A percentile compares a stretch with the other conserved stretches of the same genome.
These are phyloP conservation scores for Tricladium varicosporioides DNA, from an alignment of 2,329 filamentous ascomycete genomes.

Conservation along the genomic window DNA sequence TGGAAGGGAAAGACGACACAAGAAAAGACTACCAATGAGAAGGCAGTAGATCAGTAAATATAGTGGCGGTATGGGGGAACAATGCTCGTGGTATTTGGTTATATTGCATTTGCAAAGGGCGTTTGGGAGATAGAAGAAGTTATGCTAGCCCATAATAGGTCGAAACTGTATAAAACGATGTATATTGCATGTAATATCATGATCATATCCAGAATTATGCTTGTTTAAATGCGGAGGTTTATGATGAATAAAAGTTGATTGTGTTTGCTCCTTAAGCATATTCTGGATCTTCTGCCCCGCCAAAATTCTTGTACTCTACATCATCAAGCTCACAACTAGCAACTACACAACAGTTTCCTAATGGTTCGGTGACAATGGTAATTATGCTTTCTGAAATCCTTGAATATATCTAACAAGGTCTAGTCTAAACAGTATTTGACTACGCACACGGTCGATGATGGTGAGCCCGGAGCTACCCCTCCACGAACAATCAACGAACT, in stretches of 20 bases:
- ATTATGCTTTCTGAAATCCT: neutral
- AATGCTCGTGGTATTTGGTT: slow-evolving; percentile 5
- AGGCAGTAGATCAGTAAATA: slow-evolving; percentile 14
- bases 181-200: slow-evolving; percentile 14
- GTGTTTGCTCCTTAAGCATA: neutral
- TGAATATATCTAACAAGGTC: slow-evolving; percentile 15
- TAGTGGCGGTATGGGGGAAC: slow-evolving; percentile 1
- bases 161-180: slow-evolving; percentile 15
- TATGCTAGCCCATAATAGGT: neutral
- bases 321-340: slow-evolving; percentile 10
- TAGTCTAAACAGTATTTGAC: slow-evolving; percentile 99
- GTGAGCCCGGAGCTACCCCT: slow-evolving; percentile 45
- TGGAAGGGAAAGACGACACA: neutral
- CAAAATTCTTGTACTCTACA: slow-evolving; percentile 1
- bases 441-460: slow-evolving; percentile 84
- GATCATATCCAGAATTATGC: neutral
- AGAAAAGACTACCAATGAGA: slow-evolving; percentile 14
- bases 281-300: slow-evolving; percentile 14
- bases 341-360: neutral
- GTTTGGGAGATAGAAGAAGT: slow-evolving; percentile 16
- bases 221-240: too few relatives aligned
- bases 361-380: slow-evolving; percentile 33
- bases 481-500: slow-evolving; percentile 26
- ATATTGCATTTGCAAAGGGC: slow-evolving; percentile 24
- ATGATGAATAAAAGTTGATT: too few relatives aligned